Percentiles rank a stretch among this genome's conserved stretches.
Conservation (phyloP, 2,329 filamentous ascomycete species). For the Tolypocladium paradoxum region DNA sequence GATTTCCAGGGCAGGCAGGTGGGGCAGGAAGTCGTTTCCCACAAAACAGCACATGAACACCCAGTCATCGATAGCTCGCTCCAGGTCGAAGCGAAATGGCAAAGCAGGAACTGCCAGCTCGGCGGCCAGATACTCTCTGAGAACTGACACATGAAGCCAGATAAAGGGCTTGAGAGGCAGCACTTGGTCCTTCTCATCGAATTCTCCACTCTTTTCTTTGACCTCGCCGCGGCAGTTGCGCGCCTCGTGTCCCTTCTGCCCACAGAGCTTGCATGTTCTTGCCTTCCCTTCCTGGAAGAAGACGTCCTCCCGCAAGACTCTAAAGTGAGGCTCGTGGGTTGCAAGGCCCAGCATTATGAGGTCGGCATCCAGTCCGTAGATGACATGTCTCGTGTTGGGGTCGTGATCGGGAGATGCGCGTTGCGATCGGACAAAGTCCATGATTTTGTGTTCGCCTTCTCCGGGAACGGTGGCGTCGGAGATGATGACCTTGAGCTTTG, state of each 20-base stretch:
- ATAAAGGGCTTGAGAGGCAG: conserved; percentile 82
- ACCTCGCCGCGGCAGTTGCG: conserved; percentile 71
- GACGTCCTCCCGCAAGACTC: conserved; percentile 91
- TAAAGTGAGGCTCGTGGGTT: conserved; percentile 95
- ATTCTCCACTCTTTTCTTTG: conserved; percentile 69
- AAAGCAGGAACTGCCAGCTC: conserved; percentile 78
- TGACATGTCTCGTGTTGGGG: conserved; percentile 94
- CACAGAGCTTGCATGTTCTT: conserved; percentile 77
- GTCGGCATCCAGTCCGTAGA: conserved; percentile 95
- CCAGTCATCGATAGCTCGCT: conserved; percentile 94
- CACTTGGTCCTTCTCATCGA: conserved; percentile 68
- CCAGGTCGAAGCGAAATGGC: conserved; percentile 83
- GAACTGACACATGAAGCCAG: conserved; percentile 87
- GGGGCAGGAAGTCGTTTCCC: conserved; percentile 94
- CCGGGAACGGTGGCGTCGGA: conserved; percentile 96
- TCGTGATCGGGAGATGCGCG: conserved; percentile 83
- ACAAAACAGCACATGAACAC: conserved; percentile 99
- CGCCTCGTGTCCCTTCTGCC: conserved; percentile 84
- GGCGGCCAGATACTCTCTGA: conserved; percentile 85
- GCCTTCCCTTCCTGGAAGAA: conserved; percentile 82
- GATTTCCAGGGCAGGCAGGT: conserved; percentile 94
- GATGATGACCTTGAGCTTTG: conserved; percentile 92
- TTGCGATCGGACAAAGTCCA: conserved; percentile 95
- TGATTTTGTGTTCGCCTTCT: conserved; percentile 98
- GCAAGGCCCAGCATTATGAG: conserved; percentile 96